These are phyloP conservation scores for Fusarium sp. DNA, from an alignment of 2,329 filamentous ascomycete genomes.

Conservation along the genomic window DNA sequence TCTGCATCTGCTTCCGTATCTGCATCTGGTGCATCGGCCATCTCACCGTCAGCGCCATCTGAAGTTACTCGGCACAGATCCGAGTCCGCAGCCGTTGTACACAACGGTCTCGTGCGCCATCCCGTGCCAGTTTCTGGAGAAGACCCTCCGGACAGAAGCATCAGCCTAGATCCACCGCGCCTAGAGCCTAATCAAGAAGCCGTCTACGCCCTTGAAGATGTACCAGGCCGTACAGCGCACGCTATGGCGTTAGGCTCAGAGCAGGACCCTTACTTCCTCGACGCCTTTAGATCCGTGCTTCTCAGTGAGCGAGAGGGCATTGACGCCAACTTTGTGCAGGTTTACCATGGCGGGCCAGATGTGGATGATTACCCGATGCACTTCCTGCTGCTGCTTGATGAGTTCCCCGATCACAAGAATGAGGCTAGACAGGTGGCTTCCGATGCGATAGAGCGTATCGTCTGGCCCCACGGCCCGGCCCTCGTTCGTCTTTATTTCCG, in stretches of 20 bases:
- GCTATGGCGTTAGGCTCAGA: slow-evolving; percentile 59
- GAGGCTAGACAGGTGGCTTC: slow-evolving; percentile 53
- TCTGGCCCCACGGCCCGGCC: slow-evolving; percentile 54
- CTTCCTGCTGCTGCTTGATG: slow-evolving; percentile 58
- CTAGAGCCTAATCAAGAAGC: slow-evolving; percentile 16
- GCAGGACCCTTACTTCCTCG: slow-evolving; percentile 60
- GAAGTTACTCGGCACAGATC: slow-evolving; percentile 15
- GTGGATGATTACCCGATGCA: slow-evolving; percentile 57
- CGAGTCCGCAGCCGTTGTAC: slow-evolving; percentile 42
- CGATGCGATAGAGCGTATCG: slow-evolving; percentile 56
- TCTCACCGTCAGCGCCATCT: slow-evolving; percentile 26
- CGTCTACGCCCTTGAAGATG: slow-evolving; percentile 57
- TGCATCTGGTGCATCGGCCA: slow-evolving; percentile 23
- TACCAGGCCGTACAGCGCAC: slow-evolving; percentile 56
- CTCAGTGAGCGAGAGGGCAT: slow-evolving; percentile 58
- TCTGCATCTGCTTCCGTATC: slow-evolving; percentile 19
- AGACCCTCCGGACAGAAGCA: background rate
- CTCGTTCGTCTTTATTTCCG: slow-evolving; percentile 60
- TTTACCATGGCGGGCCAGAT: slow-evolving; percentile 51
- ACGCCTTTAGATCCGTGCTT: slow-evolving; percentile 60
- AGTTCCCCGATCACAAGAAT: slow-evolving; percentile 58
- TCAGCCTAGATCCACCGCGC: slow-evolving; percentile 14
- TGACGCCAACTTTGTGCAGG: slow-evolving; percentile 59
- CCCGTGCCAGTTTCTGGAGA: slow-evolving; percentile 11
- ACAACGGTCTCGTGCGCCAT: slow-evolving; percentile 41